These are phyloP conservation scores for Odontarrhena argentea DNA, from an alignment of 345 rosid species.

Conservation along the genomic window DNA sequence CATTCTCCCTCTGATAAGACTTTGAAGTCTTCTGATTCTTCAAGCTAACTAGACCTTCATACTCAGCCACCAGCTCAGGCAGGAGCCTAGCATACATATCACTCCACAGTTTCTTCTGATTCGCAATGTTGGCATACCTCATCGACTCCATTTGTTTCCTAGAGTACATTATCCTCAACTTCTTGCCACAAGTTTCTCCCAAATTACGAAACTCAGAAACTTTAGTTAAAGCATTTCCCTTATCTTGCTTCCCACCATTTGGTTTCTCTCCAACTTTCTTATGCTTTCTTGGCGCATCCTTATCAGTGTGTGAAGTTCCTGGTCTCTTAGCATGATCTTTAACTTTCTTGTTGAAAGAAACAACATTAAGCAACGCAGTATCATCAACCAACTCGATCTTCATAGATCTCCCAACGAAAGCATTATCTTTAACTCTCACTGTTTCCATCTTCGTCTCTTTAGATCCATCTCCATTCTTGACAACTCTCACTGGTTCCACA, in stretches of 20 bases:
- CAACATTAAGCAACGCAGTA: conserved; percentile 63
- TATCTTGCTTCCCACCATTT: conserved; percentile 51
- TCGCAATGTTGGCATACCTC: conserved; percentile 59
- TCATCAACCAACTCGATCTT: conserved; percentile 72
- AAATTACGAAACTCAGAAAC: conserved; percentile 29
- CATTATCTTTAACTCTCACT: conserved; percentile 36
- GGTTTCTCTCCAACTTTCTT: conserved; percentile 50
- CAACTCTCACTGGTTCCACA: conserved; percentile 25
- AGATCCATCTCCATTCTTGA: conserved; percentile 24
- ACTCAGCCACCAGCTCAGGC: conserved; percentile 53
- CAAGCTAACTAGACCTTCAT: conserved; percentile 48
- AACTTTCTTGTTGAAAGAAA: conserved; percentile 40
- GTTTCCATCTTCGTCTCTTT: conserved; percentile 30
- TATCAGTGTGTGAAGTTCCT: conserved; percentile 27
- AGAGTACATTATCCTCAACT: conserved; percentile 48
- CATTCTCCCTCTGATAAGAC: conserved; percentile 27
- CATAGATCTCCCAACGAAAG: conserved; percentile 48
- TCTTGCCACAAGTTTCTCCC: conserved; percentile 32
- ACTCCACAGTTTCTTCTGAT: conserved; percentile 70
- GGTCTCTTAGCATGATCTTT: conserved; percentile 40
- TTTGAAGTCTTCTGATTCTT: conserved; percentile 52
- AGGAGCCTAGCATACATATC: conserved; percentile 56
- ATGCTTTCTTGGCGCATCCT: conserved; percentile 39
- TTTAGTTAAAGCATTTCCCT: conserved; percentile 43
- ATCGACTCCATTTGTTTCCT: conserved; percentile 69